phyloP scores from a whole-genome alignment of 495 filamentous ascomycete genomes.

The Penicillium bovifimosum region DNA sequence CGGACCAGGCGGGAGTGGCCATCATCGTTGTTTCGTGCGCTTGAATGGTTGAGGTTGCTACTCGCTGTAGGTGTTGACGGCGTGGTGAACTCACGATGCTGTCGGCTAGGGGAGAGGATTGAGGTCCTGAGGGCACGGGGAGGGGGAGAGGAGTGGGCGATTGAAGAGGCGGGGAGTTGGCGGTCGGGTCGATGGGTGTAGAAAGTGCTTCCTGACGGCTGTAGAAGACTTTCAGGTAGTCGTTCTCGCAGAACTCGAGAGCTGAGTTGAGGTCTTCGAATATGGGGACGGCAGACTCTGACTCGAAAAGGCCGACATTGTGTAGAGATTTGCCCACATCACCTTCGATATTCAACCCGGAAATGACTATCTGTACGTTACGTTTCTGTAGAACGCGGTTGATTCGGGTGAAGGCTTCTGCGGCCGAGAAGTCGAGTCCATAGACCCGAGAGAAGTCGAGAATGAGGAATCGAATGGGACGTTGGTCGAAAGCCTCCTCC shows the following conservation, averaged over 20 bases:
- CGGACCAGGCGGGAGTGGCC: constrained; percentile 58
- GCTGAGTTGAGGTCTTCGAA: constrained; percentile 90
- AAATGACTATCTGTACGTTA: constrained; percentile 73
- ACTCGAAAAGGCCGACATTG: constrained; percentile 71
- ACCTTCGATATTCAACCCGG: constrained; percentile 66
- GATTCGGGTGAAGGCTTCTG: constrained; percentile 88
- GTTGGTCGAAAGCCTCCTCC: constrained; percentile 67
- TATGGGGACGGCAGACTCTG: constrained; percentile 62
- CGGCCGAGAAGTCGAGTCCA: constrained; percentile 91
- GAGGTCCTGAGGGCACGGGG: constrained; percentile 15
- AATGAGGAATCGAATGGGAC: constrained; percentile 85
- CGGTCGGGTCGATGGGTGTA: constrained; percentile 11
- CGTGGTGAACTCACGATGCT: constrained; percentile 70
- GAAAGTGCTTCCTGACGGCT: constrained; percentile 40
- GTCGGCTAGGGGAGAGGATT: constrained; percentile 27
- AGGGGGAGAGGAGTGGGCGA: constrained; percentile 39
- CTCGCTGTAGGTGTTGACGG: constrained; percentile 67
- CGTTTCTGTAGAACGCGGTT: constrained; percentile 70
- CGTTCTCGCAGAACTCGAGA: constrained; percentile 90
- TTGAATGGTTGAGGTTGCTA: constrained; percentile 64
- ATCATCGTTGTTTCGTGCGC: constrained; percentile 52
- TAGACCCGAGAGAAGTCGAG: constrained; percentile 85
- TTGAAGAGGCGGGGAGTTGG: constrained; percentile 35
- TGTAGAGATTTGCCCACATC: constrained; percentile 71
- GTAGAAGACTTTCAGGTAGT: constrained; percentile 83